Conservation (phyloP, 2,329 filamentous ascomycete species). For the Aspergillus sp. region DNA sequence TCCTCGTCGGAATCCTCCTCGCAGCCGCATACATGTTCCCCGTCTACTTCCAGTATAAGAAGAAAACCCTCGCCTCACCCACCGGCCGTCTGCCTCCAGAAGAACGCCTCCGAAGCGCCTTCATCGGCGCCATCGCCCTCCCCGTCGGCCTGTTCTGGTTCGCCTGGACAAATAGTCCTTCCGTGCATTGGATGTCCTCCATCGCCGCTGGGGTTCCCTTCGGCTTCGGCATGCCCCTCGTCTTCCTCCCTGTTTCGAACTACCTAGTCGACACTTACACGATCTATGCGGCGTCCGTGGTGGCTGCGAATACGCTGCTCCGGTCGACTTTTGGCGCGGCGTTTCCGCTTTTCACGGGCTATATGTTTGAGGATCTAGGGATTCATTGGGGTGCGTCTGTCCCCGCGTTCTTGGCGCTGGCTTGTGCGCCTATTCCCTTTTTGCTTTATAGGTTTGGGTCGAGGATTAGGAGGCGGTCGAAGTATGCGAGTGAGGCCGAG, state of each 20-base stretch:
- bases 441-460: constrained; percentile 55
- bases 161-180: constrained; percentile 1
- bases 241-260: background rate
- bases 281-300: constrained; percentile 36
- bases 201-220: background rate
- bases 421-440: constrained; percentile 50
- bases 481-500: no score
- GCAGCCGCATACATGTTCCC: background rate
- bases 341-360: constrained; percentile 50
- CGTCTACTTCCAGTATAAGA: background rate
- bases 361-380: constrained; percentile 64
- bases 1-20: background rate
- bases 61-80: no score
- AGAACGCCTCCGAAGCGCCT: background rate
- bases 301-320: constrained; percentile 45
- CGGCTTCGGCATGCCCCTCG: background rate
- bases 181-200: background rate
- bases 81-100: background rate
- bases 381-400: constrained; percentile 64
- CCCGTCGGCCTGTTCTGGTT: constrained; percentile 12
- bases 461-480: constrained; percentile 50
- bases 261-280: no score
- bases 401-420: constrained; percentile 55
- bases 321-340: constrained; percentile 44
- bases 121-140: background rate